These are phyloP conservation scores for Pythium coloratum DNA, from an alignment of 352 stramenopile species.

Conservation along the genomic window DNA sequence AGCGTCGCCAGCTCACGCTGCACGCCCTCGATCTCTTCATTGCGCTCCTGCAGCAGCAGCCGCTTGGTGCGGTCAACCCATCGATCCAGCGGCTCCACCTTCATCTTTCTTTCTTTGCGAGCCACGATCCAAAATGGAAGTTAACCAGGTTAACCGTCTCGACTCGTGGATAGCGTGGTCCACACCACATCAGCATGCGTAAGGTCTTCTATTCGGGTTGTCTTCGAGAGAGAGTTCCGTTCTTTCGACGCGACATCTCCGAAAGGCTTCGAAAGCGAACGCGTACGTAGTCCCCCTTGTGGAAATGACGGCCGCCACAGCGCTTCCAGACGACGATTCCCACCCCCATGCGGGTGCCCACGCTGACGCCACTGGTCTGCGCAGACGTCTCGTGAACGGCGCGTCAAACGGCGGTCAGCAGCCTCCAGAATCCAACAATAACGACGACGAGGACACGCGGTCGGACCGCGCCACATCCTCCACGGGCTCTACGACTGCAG, in stretches of 20 bases:
- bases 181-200: neutral
- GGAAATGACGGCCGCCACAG: conserved; percentile 21
- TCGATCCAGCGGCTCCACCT: conserved; percentile 43
- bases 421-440: conserved; percentile 2
- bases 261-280: neutral
- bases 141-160: neutral
- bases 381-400: conserved; percentile 36
- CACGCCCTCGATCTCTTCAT: conserved; percentile 61
- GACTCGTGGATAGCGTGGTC: neutral
- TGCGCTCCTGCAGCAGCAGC: conserved; percentile 57
- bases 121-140: neutral
- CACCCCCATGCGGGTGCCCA: conserved; percentile 7
- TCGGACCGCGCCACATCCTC: conserved; percentile 19
- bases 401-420: conserved; percentile 4
- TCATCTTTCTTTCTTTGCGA: neutral
- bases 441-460: neutral
- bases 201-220: conserved; percentile 5
- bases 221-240: conserved; percentile 3
- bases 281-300: neutral
- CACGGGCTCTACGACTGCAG: conserved; percentile 3
- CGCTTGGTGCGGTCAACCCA: conserved; percentile 50
- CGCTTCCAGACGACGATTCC: conserved; percentile 6
- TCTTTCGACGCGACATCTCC: conserved; percentile 8
- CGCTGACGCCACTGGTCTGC: conserved; percentile 21
- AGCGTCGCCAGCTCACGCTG: conserved; percentile 58